A percentile compares a stretch with the other conserved stretches of the same genome.
Conservation (phyloP, 257 asterid genomes). For the Paraleonurus japonicus region DNA sequence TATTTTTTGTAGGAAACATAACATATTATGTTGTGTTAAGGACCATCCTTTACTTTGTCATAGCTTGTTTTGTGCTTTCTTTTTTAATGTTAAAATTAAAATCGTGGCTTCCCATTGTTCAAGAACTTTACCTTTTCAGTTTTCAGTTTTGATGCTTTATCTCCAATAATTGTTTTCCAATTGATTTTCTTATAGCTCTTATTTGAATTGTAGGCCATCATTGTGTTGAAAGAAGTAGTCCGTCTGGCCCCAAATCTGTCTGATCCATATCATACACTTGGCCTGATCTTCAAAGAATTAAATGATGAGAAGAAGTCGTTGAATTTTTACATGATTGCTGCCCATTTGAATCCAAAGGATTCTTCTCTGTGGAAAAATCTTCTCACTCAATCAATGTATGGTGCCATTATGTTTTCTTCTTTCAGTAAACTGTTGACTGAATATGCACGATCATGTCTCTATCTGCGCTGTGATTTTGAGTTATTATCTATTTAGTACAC, state of each 20-base stretch:
- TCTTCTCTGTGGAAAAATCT: conserved; percentile 80
- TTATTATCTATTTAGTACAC: neutral
- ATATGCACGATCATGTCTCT: neutral
- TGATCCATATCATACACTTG: conserved; percentile 81
- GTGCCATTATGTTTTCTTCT: conserved; percentile 2
- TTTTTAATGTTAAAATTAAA: neutral
- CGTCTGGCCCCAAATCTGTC: conserved; percentile 75
- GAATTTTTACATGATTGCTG: conserved; percentile 81
- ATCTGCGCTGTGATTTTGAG: neutral
- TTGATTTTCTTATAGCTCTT: conserved; percentile 15
- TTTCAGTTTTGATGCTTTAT: conserved; percentile 17
- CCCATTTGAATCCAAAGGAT: conserved; percentile 75
- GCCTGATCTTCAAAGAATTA: conserved; percentile 58
- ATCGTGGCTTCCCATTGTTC: neutral
- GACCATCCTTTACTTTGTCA: neutral
- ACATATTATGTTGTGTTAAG: neutral
- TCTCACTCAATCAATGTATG: conserved; percentile 62
- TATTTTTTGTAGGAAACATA: conserved; percentile 5
- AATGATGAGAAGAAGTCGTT: conserved; percentile 61
- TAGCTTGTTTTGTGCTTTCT: neutral
- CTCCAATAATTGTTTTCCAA: conserved; percentile 20
- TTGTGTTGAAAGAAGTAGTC: conserved; percentile 60
- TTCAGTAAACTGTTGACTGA: conserved; percentile 1
- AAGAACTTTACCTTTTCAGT: conserved; percentile 13
- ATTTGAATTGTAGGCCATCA: conserved; percentile 60